phyloP scores from a whole-genome alignment of 2,329 filamentous ascomycete genomes.

The Colletotrichum gloeosporioides region DNA sequence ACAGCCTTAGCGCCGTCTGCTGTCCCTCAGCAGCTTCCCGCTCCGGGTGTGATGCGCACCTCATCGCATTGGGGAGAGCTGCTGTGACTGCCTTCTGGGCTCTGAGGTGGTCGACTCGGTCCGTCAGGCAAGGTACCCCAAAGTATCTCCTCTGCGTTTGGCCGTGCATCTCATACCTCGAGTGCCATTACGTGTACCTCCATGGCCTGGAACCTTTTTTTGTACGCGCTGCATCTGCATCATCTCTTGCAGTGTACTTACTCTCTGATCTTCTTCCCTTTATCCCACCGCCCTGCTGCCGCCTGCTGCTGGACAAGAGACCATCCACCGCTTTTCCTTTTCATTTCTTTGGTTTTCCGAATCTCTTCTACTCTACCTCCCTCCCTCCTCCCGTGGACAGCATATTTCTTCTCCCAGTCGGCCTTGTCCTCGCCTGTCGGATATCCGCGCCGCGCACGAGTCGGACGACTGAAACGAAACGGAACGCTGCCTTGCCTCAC shows the following conservation, averaged over 20 bases:
- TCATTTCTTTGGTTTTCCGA: background rate
- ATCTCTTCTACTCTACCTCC: background rate
- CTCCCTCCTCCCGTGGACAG: background rate
- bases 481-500: background rate
- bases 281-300: background rate
- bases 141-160: background rate
- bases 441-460: background rate
- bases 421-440: background rate
- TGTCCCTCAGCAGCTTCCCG: background rate
- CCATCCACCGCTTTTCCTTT: background rate
- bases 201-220: background rate
- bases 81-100: background rate
- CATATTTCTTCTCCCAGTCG: background rate
- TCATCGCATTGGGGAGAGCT: background rate
- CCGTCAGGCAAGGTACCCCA: background rate
- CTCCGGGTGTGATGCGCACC: background rate
- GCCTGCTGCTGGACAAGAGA: background rate
- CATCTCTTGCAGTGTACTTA: background rate
- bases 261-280: background rate
- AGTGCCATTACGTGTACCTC: background rate
- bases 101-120: background rate
- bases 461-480: constrained; percentile 5
- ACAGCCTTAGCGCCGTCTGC: background rate
- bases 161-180: background rate
- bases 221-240: background rate